These are phyloP conservation scores for Oryza brachyantha DNA, from an alignment of 176 grass and related monocot genomes.

Conservation along the genomic window DNA sequence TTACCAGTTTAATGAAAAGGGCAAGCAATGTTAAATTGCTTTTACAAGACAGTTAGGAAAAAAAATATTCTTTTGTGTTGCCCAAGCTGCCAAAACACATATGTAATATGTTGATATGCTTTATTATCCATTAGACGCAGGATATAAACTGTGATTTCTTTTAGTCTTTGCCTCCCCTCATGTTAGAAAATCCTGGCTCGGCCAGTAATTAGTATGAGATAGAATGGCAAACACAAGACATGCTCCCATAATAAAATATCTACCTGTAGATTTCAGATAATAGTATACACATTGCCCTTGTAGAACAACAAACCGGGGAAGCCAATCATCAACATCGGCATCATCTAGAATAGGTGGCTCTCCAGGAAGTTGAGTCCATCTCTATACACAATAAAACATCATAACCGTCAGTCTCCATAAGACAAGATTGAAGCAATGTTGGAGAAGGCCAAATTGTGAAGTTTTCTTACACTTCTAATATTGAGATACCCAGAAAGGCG, in stretches of 20 bases:
- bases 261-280: conserved; percentile 91
- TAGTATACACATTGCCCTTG: conserved; percentile 84
- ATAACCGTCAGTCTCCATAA: not conserved
- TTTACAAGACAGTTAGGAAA: too few species aligned
- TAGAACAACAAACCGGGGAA: conserved; percentile 88
- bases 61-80: too few species aligned
- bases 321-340: conserved; percentile 77
- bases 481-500: conserved; percentile 80
- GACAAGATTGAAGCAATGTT: not conserved
- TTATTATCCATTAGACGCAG: too few species aligned
- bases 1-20: too few species aligned
- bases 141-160: too few species aligned
- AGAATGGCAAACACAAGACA: not conserved
- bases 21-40: too few species aligned
- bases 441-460: not conserved
- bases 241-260: not conserved
- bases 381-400: conserved; percentile 33
- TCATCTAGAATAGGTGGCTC: conserved; percentile 96
- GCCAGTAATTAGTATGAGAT: not conserved
- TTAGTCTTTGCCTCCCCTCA: too few species aligned
- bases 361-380: conserved; percentile 87
- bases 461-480: conserved; percentile 69
- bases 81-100: too few species aligned
- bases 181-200: too few species aligned
- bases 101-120: too few species aligned